These are phyloP conservation scores for Colletotrichum godetiae DNA, from an alignment of 2,329 filamentous ascomycete species.

Conservation along the genomic window DNA sequence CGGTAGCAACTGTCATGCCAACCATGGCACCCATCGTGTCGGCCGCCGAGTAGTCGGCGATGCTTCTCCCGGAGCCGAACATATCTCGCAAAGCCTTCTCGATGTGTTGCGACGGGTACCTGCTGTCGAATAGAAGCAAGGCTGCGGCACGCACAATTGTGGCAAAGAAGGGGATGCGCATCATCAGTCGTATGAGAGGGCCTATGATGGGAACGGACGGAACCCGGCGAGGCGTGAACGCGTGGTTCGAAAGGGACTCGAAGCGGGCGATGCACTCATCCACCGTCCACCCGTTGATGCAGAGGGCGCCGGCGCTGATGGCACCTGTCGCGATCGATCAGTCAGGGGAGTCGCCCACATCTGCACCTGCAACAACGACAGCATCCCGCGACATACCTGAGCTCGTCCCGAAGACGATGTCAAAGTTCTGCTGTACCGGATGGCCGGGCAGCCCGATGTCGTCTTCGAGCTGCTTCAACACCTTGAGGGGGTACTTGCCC, in stretches of 20 bases:
- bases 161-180: slow-evolving; percentile 1
- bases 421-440: slow-evolving; percentile 20
- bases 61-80: not conserved
- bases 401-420: slow-evolving; percentile 16
- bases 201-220: not conserved
- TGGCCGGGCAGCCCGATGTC: no score
- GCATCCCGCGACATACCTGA: not conserved
- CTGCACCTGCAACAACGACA: not conserved
- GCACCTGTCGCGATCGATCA: not conserved
- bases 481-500: no score
- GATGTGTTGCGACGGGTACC: slow-evolving; percentile 8
- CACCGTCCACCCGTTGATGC: slow-evolving; percentile 6
- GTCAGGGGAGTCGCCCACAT: not conserved
- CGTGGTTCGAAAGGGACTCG: not conserved
- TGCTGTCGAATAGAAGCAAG: slow-evolving; percentile 1
- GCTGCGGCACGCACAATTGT: not conserved
- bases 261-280: slow-evolving; percentile 14
- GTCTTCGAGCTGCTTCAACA: no score
- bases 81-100: slow-evolving; percentile 5
- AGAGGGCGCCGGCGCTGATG: slow-evolving; percentile 3
- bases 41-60: not conserved
- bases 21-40: not conserved
- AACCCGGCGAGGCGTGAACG: not conserved
- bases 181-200: not conserved
- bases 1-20: slow-evolving; percentile 6